These are phyloP conservation scores for Ceratocystis cubensis DNA, from an alignment of 2,329 filamentous ascomycete species.

Conservation along the genomic window DNA sequence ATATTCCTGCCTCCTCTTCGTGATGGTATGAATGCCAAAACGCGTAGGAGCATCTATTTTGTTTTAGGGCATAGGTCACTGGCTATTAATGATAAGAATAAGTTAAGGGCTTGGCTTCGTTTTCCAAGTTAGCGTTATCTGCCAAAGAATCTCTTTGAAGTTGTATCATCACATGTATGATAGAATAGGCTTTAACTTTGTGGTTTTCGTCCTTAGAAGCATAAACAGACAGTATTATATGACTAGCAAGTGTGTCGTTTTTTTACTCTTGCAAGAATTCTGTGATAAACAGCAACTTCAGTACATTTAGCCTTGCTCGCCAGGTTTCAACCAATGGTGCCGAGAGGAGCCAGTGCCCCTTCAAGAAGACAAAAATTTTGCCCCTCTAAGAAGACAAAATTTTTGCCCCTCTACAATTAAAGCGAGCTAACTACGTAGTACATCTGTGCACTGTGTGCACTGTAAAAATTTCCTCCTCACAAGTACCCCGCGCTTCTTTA, in stretches of 20 bases:
- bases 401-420: constrained; percentile 14
- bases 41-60: background rate
- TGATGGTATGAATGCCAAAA: background rate
- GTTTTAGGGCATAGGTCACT: background rate
- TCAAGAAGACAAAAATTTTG: constrained; percentile 16
- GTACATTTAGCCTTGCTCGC: background rate
- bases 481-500: constrained; percentile 24
- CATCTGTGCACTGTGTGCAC: constrained; percentile 21
- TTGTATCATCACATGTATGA: too few species aligned
- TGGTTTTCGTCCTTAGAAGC: background rate
- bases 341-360: constrained; percentile 12
- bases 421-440: constrained; percentile 12
- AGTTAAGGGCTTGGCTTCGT: background rate
- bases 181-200: too few species aligned
- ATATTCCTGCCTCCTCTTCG: background rate
- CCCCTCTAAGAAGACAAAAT: constrained; percentile 15
- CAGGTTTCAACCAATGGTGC: background rate
- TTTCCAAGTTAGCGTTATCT: background rate
- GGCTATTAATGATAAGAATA: background rate
- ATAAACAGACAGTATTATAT: background rate
- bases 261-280: background rate
- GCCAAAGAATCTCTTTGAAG: background rate
- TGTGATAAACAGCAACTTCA: background rate
- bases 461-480: constrained; percentile 19
- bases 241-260: background rate